A percentile compares a stretch with the other conserved stretches of the same genome.
phyloP scores from a whole-genome alignment of 495 filamentous ascomycete species.

The Penicillium soppii region DNA sequence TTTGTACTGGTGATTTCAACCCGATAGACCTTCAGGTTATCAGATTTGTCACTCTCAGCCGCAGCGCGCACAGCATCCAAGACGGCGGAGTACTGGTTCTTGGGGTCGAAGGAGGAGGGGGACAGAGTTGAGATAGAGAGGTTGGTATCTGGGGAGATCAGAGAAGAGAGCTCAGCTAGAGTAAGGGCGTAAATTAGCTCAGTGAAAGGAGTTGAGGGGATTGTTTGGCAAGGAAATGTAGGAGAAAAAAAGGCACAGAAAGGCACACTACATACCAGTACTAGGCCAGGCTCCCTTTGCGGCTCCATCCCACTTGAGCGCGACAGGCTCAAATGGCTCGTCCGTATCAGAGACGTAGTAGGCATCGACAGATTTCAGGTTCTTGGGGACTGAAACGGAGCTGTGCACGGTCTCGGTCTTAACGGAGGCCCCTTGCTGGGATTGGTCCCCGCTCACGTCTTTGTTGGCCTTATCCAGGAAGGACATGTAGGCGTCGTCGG shows the following conservation, averaged over 20 bases:
- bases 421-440: slow-evolving; percentile 27
- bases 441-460: slow-evolving; percentile 52
- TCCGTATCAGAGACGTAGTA: slow-evolving; percentile 80
- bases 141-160: slow-evolving; percentile 36
- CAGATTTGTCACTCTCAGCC: slow-evolving; percentile 36
- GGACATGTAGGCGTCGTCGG: slow-evolving; percentile 75
- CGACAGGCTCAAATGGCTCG: slow-evolving; percentile 78
- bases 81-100: slow-evolving; percentile 33
- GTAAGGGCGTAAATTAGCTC: background rate
- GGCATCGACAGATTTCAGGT: slow-evolving; percentile 55
- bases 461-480: slow-evolving; percentile 85
- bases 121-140: slow-evolving; percentile 38
- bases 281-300: slow-evolving; percentile 55
- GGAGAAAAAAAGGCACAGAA: background rate
- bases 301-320: slow-evolving; percentile 57
- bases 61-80: slow-evolving; percentile 36
- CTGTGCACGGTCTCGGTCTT: slow-evolving; percentile 53
- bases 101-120: slow-evolving; percentile 40
- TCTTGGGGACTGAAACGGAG: slow-evolving; percentile 50
- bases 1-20: slow-evolving; percentile 59
- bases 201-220: background rate
- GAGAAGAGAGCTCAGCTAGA: slow-evolving; percentile 37
- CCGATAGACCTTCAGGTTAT: slow-evolving; percentile 73
- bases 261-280: slow-evolving; percentile 48
- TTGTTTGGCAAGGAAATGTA: background rate